These are phyloP conservation scores for Hymenoscyphus infarciens DNA, from an alignment of 2,329 filamentous ascomycete species.

Conservation along the genomic window DNA sequence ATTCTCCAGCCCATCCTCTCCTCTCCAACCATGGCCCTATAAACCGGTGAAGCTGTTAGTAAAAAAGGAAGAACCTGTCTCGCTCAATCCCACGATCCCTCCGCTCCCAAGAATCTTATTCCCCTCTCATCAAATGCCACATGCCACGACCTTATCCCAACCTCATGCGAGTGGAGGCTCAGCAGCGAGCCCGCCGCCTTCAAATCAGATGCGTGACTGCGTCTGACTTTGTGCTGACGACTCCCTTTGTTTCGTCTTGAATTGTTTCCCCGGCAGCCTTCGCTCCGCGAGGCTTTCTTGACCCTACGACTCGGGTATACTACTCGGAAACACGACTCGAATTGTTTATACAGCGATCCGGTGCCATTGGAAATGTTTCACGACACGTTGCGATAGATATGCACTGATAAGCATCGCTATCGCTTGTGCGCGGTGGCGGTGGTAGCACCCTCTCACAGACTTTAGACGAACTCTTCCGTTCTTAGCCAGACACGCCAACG, in stretches of 20 bases:
- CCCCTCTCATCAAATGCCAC: not conserved
- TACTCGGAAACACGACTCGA: not conserved
- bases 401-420: not conserved
- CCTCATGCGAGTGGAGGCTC: not conserved
- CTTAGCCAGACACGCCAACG: not conserved
- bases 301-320: not conserved
- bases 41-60: not conserved
- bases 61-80: not conserved
- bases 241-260: not conserved
- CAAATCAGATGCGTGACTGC: not conserved
- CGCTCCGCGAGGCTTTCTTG: not conserved
- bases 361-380: not conserved
- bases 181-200: not conserved
- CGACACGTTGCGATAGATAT: not conserved
- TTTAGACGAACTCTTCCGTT: not conserved
- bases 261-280: not conserved
- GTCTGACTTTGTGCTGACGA: not conserved
- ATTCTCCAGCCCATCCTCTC: not conserved
- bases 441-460: not conserved
- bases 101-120: not conserved
- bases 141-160: not conserved
- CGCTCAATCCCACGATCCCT: not conserved
- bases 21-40: not conserved
- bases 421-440: not conserved
- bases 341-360: not conserved